These are phyloP conservation scores for Leccinum olivaceopallidum DNA, from an alignment of 768 basidiomycete species.

Conservation along the genomic window DNA sequence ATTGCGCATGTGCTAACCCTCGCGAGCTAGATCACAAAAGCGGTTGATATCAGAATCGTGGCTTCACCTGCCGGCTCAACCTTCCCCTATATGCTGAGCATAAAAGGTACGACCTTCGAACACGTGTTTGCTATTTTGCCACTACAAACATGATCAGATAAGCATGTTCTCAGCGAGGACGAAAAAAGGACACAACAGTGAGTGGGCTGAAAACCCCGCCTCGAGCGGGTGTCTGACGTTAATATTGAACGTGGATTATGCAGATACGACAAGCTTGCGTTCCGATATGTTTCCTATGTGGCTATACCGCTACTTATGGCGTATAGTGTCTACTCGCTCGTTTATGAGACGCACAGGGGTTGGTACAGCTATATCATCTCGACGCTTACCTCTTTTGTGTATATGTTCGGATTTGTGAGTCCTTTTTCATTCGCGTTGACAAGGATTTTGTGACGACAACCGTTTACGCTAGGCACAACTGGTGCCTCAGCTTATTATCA, in stretches of 20 bases:
- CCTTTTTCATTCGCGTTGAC: background rate
- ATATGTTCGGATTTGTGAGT: slow-evolving; percentile 98
- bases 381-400: slow-evolving; percentile 89
- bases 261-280: slow-evolving; percentile 90
- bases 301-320: slow-evolving; percentile 77
- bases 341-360: slow-evolving; percentile 83
- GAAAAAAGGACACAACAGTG: slow-evolving; percentile 98
- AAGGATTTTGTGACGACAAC: slow-evolving; percentile 14
- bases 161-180: slow-evolving; percentile 94
- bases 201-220: slow-evolving; percentile 30
- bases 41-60: slow-evolving; percentile 80
- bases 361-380: slow-evolving; percentile 98
- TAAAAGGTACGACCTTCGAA: slow-evolving; percentile 61
- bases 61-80: slow-evolving; percentile 59
- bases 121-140: slow-evolving; percentile 13
- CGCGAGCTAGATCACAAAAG: slow-evolving; percentile 70
- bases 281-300: slow-evolving; percentile 91
- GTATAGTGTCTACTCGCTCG: slow-evolving; percentile 78
- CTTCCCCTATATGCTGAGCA: slow-evolving; percentile 77
- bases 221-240: slow-evolving; percentile 26
- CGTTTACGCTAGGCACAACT: slow-evolving; percentile 66
- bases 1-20: slow-evolving; percentile 16
- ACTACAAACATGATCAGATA: slow-evolving; percentile 52
- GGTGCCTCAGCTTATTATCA: slow-evolving; percentile 88
- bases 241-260: slow-evolving; percentile 3